These are phyloP conservation scores for Saturnispora silvae DNA, from an alignment of 805 yeast species.

Conservation along the genomic window DNA sequence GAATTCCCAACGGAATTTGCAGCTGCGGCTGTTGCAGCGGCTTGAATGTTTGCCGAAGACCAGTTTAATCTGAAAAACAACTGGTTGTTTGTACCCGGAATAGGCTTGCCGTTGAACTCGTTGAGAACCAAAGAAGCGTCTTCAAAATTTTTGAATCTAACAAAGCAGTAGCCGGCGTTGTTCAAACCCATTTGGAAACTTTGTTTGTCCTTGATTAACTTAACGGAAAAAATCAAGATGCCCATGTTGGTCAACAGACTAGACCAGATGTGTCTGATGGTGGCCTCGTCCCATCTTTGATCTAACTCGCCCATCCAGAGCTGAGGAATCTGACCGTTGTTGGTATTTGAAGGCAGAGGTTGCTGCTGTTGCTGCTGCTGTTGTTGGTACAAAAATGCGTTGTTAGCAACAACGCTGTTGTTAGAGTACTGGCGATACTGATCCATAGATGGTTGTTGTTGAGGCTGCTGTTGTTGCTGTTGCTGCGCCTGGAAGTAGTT, in stretches of 20 bases:
- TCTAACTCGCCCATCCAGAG: slow-evolving; percentile 91
- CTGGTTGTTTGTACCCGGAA: slow-evolving; percentile 51
- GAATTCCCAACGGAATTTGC: slow-evolving; percentile 4
- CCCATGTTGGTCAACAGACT: slow-evolving; percentile 44
- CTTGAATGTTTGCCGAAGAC: slow-evolving; percentile 42
- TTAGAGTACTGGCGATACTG: slow-evolving; percentile 2
- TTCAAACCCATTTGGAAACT: slow-evolving; percentile 24
- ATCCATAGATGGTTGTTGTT: slow-evolving; percentile 1
- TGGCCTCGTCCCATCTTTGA: slow-evolving; percentile 68
- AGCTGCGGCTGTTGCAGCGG: slow-evolving; percentile 15
- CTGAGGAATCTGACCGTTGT: slow-evolving; percentile 27
- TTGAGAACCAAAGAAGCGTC: slow-evolving; percentile 57
- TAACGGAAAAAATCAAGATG: slow-evolving; percentile 38
- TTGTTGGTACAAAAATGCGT: neutral
- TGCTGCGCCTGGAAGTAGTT: slow-evolving; percentile 5
- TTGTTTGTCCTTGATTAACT: slow-evolving; percentile 59
- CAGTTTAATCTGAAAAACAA: slow-evolving; percentile 63
- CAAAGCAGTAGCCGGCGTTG: slow-evolving; percentile 73
- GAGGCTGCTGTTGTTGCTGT: neutral
- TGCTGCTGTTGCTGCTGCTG: slow-evolving; percentile 1
- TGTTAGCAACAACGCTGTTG: neutral
- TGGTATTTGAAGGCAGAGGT: neutral
- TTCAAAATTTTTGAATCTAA: slow-evolving; percentile 53
- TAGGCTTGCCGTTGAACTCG: slow-evolving; percentile 50
- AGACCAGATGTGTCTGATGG: slow-evolving; percentile 60